Evolutionary conservation across 1,139 yeast species (phyloP).

Genomic region (Nakaseomyces kungkrabaensis): DNA sequence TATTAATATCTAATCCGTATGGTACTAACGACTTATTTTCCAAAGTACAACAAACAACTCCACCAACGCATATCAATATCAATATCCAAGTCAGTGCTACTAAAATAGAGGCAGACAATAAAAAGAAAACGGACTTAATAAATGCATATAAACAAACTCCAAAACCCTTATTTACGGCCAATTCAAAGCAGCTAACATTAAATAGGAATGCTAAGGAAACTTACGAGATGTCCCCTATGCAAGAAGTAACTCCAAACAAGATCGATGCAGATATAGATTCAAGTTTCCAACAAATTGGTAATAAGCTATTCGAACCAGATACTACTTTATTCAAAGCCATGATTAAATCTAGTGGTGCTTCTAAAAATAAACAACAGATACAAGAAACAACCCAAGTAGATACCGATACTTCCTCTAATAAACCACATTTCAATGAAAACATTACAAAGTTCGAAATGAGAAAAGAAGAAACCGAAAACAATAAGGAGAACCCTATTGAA

Average conservation of each 20-base stretch:
- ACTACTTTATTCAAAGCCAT: constrained; percentile 1
- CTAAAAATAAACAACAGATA: neutral
- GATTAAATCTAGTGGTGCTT: neutral
- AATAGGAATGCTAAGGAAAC: no score
- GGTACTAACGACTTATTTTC: constrained; percentile 60
- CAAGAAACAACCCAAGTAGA: neutral
- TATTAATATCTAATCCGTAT: constrained; percentile 46
- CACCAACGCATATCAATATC: neutral
- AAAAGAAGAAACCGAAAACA: neutral
- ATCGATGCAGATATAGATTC: neutral
- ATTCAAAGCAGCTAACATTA: neutral
- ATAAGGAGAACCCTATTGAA: neutral
- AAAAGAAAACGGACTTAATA: constrained; percentile 45
- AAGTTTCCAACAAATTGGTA: constrained; percentile 1
- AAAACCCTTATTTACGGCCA: constrained; percentile 23
- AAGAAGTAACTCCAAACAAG: neutral
- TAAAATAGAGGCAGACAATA: constrained; percentile 37
- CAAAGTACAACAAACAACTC: constrained; percentile 20
- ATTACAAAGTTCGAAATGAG: neutral
- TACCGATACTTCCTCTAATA: neutral
- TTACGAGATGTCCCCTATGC: no score
- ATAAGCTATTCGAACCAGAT: neutral
- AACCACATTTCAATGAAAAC: neutral
- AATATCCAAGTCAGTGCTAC: constrained; percentile 30
- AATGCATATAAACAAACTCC: constrained; percentile 44